Evolutionary conservation across 306 rosid genomes (phyloP), one percentile per base, ranked within the genome.

Genomic region (Bauhinia variegata): DNA sequence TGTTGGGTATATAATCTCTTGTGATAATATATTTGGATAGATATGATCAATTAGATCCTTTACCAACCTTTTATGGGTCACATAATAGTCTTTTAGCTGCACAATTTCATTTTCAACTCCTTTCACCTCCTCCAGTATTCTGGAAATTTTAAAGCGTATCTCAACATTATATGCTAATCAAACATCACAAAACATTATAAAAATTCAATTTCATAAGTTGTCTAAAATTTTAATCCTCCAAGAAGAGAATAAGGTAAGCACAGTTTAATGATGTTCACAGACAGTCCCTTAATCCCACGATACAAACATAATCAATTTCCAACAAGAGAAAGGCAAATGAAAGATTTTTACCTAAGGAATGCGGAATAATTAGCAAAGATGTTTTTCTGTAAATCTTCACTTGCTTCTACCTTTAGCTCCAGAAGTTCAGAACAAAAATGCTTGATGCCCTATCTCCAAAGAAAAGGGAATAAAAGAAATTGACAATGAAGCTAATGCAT

Each of bases 361-460:
- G 79, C 82, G 7, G 85, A 71, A 74, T 78, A 92, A 54, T 78
- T 83, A 8, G 87, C 76, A 73, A 80, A 72, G 4, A 87, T 71
- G 75, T 77, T 84, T 60, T 60, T 75, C 39, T 79, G 85, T 57
- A 92, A 89, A 48, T 82, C 95, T 46, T 78, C 86, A 73, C 59
- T 72, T 15, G 97, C 90, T 32, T 73, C 91, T 47, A 51, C 84
- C 86, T 85, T 84, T 32, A 92, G 83, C 82, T 92, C 96, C 8
- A 76, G 54, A 41, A 89, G 89, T 63, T 92, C 97, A 18, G 83
- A 81, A 75, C 97, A 92, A 16, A 92, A 75, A 80, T 89, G 96
- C 65, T 78, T 85, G 53, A 89, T 87, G 7, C 97, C 96, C 97
- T 91, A 41, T 3, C 16, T 54, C 44, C 61, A 68, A 23, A 1